Evolutionary conservation across 2,329 filamentous ascomycete genomes (phyloP), one percentile per base, ranked within the genome.

Genomic region (Verticillium tricorpus): DNA sequence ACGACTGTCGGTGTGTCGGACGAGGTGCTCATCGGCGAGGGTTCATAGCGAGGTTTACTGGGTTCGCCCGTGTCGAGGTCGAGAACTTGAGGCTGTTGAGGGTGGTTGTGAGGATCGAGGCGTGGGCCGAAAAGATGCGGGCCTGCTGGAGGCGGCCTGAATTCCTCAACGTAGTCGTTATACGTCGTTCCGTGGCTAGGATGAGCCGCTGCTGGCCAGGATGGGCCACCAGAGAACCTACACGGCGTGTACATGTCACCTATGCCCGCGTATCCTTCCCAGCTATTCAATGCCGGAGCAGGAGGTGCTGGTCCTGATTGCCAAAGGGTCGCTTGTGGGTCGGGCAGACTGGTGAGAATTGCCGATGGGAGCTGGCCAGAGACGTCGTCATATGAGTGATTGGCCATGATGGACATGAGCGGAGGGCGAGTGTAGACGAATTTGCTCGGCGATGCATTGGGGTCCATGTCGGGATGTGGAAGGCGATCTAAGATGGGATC

Each of bases 391-490:
- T 17, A 45, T 3, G 19, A n/a, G 9, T 11, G 45, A 6, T 9
- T 22, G 25, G 32, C 15, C 55, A 32, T 56, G 17, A n/a, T 32
- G 19, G 15, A 25, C 35, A 9, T 52, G 31, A 14, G 9, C 3
- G 12, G 22, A 15, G 17, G 17, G 32, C 12, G 17, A 58, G 56
- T 37, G 57, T 65, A 64, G 45, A 60, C 61, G 62, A 63, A 64
- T 22, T 17, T 35, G 34, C 62, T 63, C 4, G 59, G 59, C n/a
- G 62, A 63, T 11, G 15, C 19, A 19, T 55, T 32, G 52, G 58
- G 50, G 11, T 52, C 25, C 8, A 28, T 32, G 2, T 61, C 39
- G 22, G 19, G 25, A 31, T 61, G 11, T 31, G 19, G 31, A 58
- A 8, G 34, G 25, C 34, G 12, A 60, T 32, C 22, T 19, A 7